These are phyloP conservation scores for Thymus quinquecostatus DNA, from an alignment of 257 asterid genomes.

Conservation along the genomic window DNA sequence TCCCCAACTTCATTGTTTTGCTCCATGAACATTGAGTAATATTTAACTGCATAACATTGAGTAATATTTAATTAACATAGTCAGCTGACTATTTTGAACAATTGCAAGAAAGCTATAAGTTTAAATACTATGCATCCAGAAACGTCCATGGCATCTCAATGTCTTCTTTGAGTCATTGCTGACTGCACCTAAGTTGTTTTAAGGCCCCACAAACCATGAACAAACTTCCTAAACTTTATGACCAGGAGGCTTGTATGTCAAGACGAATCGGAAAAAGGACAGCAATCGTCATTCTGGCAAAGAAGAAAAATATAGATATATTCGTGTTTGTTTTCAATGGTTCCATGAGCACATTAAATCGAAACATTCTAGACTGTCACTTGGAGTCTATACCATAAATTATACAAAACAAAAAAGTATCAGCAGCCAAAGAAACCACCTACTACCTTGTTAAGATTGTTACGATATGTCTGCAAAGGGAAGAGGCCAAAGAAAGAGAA, in stretches of 20 bases:
- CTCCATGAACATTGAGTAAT: not conserved
- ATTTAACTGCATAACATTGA: not conserved
- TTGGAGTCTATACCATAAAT: conserved; percentile 10
- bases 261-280: not conserved
- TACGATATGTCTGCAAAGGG: conserved; percentile 85
- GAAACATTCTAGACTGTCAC: not conserved
- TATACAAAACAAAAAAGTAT: conserved; percentile 25
- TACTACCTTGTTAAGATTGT: conserved; percentile 95
- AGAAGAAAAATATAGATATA: not conserved
- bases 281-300: not conserved
- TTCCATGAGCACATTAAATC: conserved; percentile 3
- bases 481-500: conserved; percentile 31
- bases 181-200: not conserved
- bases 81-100: conserved; percentile 16
- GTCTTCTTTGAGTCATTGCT: conserved; percentile 10
- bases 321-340: not conserved
- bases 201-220: not conserved
- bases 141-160: conserved; percentile 10
- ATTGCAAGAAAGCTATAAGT: not conserved
- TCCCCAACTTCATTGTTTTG: not conserved
- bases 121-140: not conserved
- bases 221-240: not conserved
- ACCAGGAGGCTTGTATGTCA: not conserved
- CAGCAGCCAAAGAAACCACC: conserved; percentile 29
- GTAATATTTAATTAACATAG: not conserved